Evolutionary conservation across 306 rosid genomes (phyloP).

Genomic region (Trichosanthes truncata): DNA sequence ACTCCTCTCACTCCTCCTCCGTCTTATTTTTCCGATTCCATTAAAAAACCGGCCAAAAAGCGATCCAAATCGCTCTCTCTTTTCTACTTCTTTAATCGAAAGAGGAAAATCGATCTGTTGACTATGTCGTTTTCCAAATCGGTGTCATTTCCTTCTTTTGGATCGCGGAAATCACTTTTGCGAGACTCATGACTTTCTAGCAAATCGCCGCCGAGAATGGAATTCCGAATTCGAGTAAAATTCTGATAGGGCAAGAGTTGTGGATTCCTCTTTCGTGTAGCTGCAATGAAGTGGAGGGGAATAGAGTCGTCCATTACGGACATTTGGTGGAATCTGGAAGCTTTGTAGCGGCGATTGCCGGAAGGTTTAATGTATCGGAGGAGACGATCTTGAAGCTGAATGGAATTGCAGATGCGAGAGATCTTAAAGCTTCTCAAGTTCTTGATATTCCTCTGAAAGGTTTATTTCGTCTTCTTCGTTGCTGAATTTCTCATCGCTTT

Average conservation of each 20-base stretch:
- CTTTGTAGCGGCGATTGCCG: constrained; percentile 29
- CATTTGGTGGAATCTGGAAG: constrained; percentile 14
- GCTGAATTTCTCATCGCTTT: background rate
- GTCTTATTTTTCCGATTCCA: too few species aligned
- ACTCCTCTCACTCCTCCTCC: too few species aligned
- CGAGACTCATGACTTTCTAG: constrained; percentile 21
- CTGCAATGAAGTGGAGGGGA: constrained; percentile 49
- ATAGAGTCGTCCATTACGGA: constrained; percentile 52
- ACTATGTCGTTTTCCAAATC: too few species aligned
- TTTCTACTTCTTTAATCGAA: too few species aligned
- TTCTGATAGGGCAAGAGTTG: constrained; percentile 23
- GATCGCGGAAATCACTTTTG: constrained; percentile 39
- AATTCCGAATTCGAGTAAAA: constrained; percentile 7
- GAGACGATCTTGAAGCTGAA: constrained; percentile 35
- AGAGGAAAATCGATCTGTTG: too few species aligned
- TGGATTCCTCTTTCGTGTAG: constrained; percentile 82
- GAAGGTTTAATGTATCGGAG: constrained; percentile 25
- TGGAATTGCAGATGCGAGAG: constrained; percentile 24
- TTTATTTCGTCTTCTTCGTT: background rate
- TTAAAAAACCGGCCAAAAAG: too few species aligned
- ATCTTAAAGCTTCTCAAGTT: constrained; percentile 36
- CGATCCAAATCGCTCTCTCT: too few species aligned
- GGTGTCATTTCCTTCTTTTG: too few species aligned
- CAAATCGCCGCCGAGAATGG: constrained; percentile 31
- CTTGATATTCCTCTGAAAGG: constrained; percentile 85